Conservation (phyloP, 2,329 filamentous ascomycete genomes). For the Ceratocystis diversiconidia region DNA sequence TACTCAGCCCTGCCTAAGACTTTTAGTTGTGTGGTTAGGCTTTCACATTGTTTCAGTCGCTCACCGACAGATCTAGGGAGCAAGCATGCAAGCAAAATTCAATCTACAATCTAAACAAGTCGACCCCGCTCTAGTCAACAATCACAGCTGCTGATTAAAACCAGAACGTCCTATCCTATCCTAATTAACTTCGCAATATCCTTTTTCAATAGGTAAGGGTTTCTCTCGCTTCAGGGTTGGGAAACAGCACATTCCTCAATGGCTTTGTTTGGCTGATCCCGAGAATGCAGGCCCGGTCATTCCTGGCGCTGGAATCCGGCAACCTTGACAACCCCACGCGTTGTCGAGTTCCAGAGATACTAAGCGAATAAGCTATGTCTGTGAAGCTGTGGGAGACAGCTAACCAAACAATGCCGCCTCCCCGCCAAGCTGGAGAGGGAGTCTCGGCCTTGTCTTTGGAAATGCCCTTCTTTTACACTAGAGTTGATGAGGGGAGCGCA, state of each 20-base stretch:
- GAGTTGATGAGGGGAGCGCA: not conserved
- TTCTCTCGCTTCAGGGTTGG: not conserved
- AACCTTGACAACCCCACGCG: constrained; percentile 6
- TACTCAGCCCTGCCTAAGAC: not conserved
- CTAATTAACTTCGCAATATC: not conserved
- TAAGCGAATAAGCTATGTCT: not conserved
- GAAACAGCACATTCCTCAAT: not conserved
- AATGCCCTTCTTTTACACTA: not conserved
- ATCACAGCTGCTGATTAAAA: not conserved
- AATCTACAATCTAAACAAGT: not conserved
- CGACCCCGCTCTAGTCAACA: not conserved
- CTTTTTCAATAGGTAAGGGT: not conserved
- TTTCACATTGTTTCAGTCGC: not conserved
- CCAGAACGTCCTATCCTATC: not conserved
- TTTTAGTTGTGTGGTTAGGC: not conserved
- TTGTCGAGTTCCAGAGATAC: constrained; percentile 1
- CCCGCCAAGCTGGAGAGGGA: not conserved
- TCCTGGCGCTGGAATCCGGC: constrained; percentile 6
- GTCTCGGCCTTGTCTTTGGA: not conserved
- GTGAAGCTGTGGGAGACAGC: not conserved
- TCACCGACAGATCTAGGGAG: not conserved
- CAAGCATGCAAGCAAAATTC: not conserved
- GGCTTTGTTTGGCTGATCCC: not conserved
- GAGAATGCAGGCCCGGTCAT: not conserved
- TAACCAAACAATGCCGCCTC: not conserved